phyloP scores from a whole-genome alignment of 2,329 filamentous ascomycete genomes.

The Juglanconis juglandina region DNA sequence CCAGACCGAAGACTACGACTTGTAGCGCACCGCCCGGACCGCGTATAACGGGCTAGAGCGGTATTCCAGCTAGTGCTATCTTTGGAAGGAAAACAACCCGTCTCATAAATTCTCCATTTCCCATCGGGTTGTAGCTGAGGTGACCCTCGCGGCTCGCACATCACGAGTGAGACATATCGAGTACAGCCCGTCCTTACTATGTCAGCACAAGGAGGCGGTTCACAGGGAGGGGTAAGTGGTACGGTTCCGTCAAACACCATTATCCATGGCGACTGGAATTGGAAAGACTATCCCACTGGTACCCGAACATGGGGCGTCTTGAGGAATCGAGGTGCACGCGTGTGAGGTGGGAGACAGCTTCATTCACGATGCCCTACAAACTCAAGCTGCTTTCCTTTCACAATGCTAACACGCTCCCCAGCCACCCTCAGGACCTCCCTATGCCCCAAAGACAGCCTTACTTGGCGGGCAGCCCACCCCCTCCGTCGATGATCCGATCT shows the following conservation, averaged over 20 bases:
- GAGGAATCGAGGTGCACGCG: no score
- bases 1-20: not conserved
- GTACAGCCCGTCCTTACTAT: not conserved
- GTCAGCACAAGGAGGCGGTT: not conserved
- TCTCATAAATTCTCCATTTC: not conserved
- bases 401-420: not conserved
- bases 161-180: not conserved
- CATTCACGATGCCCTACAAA: not conserved
- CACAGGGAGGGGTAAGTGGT: conserved; percentile 6
- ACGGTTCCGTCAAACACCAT: no score
- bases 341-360: not conserved
- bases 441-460: conserved; percentile 40
- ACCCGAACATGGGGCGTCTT: not conserved
- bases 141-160: not conserved
- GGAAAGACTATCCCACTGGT: no score
- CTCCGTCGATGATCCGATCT: conserved; percentile 61
- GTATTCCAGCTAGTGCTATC: no score
- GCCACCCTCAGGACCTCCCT: conserved; percentile 32
- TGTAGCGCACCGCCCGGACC: not conserved
- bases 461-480: conserved; percentile 57
- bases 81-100: no score
- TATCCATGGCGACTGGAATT: no score
- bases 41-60: no score
- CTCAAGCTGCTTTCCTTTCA: not conserved
- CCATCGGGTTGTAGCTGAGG: not conserved